Conservation (phyloP, 306 rosid species). For the Phaseolus lunatus region DNA sequence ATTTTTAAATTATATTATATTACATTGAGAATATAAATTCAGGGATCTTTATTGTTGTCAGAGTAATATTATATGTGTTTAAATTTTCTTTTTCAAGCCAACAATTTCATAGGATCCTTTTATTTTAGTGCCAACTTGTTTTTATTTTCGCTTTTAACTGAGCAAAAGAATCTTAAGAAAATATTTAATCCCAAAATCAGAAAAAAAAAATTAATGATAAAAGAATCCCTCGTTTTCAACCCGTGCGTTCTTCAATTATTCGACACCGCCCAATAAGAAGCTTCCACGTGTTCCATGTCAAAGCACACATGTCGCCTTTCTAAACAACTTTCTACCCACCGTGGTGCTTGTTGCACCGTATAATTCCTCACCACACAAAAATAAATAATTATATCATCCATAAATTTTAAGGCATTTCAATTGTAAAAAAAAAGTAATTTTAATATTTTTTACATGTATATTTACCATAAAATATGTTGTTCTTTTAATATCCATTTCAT, state of each 20-base stretch:
- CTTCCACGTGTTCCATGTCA: slow-evolving; percentile 19
- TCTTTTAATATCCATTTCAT: too few relatives aligned
- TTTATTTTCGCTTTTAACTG: neutral
- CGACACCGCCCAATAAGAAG: slow-evolving; percentile 25
- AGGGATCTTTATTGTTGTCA: too few relatives aligned
- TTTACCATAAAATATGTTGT: too few relatives aligned
- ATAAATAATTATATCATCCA: neutral
- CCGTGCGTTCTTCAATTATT: slow-evolving; percentile 14
- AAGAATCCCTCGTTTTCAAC: slow-evolving; percentile 47
- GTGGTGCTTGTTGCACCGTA: neutral
- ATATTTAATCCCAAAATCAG: neutral
- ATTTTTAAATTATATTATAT: too few relatives aligned
- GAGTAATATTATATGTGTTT: too few relatives aligned
- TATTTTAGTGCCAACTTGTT: neutral
- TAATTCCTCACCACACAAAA: neutral
- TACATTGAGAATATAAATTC: too few relatives aligned
- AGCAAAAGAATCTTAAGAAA: neutral
- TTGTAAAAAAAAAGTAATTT: neutral
- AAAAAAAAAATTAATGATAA: neutral
- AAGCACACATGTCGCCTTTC: slow-evolving; percentile 37
- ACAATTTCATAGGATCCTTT: slow-evolving; percentile 2
- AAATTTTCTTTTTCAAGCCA: too few relatives aligned
- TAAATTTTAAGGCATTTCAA: neutral
- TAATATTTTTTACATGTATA: too few relatives aligned
- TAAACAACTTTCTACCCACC: neutral